These are phyloP conservation scores for Citrus inodora DNA, from an alignment of 345 rosid species.

Conservation along the genomic window DNA sequence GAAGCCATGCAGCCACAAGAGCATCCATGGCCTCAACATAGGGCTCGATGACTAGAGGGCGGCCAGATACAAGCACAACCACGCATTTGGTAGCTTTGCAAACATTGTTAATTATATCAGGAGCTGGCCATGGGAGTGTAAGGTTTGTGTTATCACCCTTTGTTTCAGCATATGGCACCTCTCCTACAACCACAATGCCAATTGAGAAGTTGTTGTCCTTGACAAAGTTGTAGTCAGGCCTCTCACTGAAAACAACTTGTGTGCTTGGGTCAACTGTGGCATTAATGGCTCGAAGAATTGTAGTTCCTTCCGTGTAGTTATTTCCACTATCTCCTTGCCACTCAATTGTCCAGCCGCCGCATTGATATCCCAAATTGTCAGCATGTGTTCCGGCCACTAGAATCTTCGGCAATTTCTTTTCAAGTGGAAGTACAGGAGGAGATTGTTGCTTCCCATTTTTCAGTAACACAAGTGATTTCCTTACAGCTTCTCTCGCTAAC, in stretches of 20 bases:
- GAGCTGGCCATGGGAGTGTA: constrained; percentile 39
- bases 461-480: constrained; percentile 61
- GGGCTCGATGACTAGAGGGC: constrained; percentile 43
- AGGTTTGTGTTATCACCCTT: constrained; percentile 38
- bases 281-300: constrained; percentile 58
- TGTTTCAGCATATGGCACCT: constrained; percentile 44
- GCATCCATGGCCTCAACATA: constrained; percentile 28
- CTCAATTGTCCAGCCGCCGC: constrained; percentile 69
- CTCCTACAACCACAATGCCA: constrained; percentile 38
- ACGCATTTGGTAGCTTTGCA: constrained; percentile 38
- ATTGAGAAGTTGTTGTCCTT: background rate
- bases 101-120: constrained; percentile 34
- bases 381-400: constrained; percentile 61
- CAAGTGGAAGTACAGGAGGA: constrained; percentile 49
- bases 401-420: constrained; percentile 41
- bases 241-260: constrained; percentile 43
- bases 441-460: constrained; percentile 44
- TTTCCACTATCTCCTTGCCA: constrained; percentile 60
- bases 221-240: constrained; percentile 27
- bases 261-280: constrained; percentile 50
- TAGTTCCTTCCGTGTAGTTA: constrained; percentile 52
- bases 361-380: constrained; percentile 54
- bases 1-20: constrained; percentile 54
- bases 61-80: constrained; percentile 36
- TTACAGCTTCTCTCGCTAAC: constrained; percentile 70